phyloP scores from a whole-genome alignment of 257 asterid genomes.

The Ophiorrhiza pumila region DNA sequence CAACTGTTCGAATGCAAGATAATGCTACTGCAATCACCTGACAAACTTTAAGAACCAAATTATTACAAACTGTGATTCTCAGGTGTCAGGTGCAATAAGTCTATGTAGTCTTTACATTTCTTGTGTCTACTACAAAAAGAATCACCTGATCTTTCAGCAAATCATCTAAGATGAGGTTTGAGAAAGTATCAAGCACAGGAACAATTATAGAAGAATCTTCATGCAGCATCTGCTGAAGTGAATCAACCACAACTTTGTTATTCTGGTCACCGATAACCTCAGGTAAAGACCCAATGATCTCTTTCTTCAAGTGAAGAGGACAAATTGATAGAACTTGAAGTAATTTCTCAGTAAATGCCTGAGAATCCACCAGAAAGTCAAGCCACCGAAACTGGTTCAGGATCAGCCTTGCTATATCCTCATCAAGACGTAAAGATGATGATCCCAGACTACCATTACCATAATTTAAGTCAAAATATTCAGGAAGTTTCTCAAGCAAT shows the following conservation, averaged over 20 bases:
- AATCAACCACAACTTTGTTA: constrained; percentile 52
- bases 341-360: constrained; percentile 63
- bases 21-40: constrained; percentile 69
- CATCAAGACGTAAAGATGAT: constrained; percentile 47
- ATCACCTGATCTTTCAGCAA: constrained; percentile 68
- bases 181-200: constrained; percentile 74
- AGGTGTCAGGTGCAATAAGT: not conserved
- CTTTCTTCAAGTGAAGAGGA: constrained; percentile 72
- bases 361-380: constrained; percentile 73
- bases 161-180: constrained; percentile 79
- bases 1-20: constrained; percentile 81
- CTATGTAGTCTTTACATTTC: not conserved
- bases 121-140: not conserved
- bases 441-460: constrained; percentile 27
- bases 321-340: constrained; percentile 70
- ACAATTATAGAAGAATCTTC: constrained; percentile 77
- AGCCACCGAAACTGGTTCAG: constrained; percentile 83
- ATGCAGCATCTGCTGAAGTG: constrained; percentile 76
- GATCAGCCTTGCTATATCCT: constrained; percentile 71
- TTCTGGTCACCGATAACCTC: constrained; percentile 76
- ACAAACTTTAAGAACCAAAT: constrained; percentile 9
- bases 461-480: constrained; percentile 55
- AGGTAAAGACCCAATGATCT: constrained; percentile 78
- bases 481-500: constrained; percentile 86
- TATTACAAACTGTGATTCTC: not conserved